Evolutionary conservation across 495 filamentous ascomycete species (phyloP).

Genomic region (Tuber magnatum): DNA sequence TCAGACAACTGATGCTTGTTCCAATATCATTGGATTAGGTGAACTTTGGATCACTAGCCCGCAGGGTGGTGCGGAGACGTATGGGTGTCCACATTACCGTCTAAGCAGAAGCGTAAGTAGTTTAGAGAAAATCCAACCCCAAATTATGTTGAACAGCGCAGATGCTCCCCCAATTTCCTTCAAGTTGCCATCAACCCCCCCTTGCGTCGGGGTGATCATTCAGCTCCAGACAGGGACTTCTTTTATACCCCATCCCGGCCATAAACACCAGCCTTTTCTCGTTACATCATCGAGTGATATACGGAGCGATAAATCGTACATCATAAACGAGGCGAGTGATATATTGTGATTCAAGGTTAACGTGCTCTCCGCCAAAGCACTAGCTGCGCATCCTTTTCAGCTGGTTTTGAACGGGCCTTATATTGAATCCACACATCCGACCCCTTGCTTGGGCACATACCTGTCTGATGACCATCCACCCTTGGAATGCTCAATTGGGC

Average conservation of each 20-base stretch:
- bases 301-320: neutral
- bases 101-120: neutral
- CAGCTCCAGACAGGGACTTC: neutral
- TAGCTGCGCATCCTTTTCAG: neutral
- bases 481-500: neutral
- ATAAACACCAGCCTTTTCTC: neutral
- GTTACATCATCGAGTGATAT: neutral
- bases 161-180: neutral
- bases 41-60: neutral
- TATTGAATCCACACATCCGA: neutral
- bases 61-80: neutral
- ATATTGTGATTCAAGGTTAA: neutral
- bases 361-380: neutral
- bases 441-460: neutral
- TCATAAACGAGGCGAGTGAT: neutral
- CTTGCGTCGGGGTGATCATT: neutral
- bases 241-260: neutral
- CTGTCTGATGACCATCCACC: neutral
- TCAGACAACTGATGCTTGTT: neutral
- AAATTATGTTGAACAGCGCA: neutral
- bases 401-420: neutral
- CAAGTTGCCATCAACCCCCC: neutral
- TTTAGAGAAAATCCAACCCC: neutral
- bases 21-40: neutral
- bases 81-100: neutral